Percentiles rank a stretch among this genome's conserved stretches.
Conservation (phyloP, 2,329 filamentous ascomycete species). For the Coniochaeta sp. region DNA sequence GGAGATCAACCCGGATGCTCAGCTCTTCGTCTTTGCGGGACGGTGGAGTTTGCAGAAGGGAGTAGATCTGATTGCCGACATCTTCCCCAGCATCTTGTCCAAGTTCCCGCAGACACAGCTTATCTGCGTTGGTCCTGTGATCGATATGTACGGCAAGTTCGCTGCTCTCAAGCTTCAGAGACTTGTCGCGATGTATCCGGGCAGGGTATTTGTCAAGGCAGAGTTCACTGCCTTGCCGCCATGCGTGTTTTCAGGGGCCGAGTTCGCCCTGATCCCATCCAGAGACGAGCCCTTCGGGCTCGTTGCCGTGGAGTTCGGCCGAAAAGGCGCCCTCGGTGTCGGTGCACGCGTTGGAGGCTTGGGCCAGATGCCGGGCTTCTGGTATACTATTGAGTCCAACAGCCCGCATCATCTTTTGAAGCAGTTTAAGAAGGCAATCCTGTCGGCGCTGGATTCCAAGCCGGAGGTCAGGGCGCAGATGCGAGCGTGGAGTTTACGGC, state of each 20-base stretch:
- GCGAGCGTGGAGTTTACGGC: slow-evolving; percentile 57
- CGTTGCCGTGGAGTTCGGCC: slow-evolving; percentile 61
- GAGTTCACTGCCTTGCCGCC: slow-evolving; percentile 60
- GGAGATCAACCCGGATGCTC: slow-evolving; percentile 51
- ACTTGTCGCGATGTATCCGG: slow-evolving; percentile 59
- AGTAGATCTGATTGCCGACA: slow-evolving; percentile 60
- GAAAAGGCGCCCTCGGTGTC: slow-evolving; percentile 60
- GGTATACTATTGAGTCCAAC: slow-evolving; percentile 61
- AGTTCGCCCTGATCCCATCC: slow-evolving; percentile 61
- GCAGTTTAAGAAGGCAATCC: slow-evolving; percentile 58
- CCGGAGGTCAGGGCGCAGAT: slow-evolving; percentile 49
- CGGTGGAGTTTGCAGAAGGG: slow-evolving; percentile 66
- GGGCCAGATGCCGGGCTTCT: slow-evolving; percentile 64
- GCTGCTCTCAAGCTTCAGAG: slow-evolving; percentile 56
- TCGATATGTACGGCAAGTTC: slow-evolving; percentile 62
- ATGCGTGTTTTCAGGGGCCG: slow-evolving; percentile 60
- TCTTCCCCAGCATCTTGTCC: slow-evolving; percentile 56
- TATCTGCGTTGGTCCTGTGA: slow-evolving; percentile 58
- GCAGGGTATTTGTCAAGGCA: slow-evolving; percentile 57
- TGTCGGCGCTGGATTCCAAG: slow-evolving; percentile 52
- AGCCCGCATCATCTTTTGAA: slow-evolving; percentile 55
- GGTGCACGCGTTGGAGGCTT: slow-evolving; percentile 60
- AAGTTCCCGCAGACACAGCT: slow-evolving; percentile 52
- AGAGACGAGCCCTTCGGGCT: slow-evolving; percentile 63
- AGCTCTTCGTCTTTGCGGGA: slow-evolving; percentile 62